These are phyloP conservation scores for Monilinia aucupariae DNA, from an alignment of 2,329 filamentous ascomycete species.

Conservation along the genomic window DNA sequence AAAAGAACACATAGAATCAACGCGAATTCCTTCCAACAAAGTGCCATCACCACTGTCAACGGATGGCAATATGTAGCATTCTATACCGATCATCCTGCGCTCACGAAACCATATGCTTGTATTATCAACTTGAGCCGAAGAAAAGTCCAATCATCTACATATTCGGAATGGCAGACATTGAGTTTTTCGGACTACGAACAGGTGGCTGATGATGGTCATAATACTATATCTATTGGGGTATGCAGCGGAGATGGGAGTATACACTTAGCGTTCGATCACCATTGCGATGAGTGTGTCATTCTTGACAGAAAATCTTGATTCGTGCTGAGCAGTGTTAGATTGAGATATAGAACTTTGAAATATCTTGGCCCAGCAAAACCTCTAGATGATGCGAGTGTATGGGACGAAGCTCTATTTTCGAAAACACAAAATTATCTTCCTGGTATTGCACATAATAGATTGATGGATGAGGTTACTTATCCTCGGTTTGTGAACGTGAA, in stretches of 20 bases:
- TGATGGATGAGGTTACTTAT: slow-evolving; percentile 28
- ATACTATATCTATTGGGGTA: slow-evolving; percentile 28
- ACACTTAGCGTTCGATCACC: slow-evolving; percentile 29
- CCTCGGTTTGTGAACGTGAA: slow-evolving; percentile 29
- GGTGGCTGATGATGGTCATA: slow-evolving; percentile 28
- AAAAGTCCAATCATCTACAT: not conserved
- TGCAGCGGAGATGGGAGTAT: slow-evolving; percentile 28
- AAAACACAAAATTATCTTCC: slow-evolving; percentile 23
- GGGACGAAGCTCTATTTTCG: slow-evolving; percentile 24
- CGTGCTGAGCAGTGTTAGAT: slow-evolving; percentile 16
- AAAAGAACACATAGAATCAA: slow-evolving; percentile 27
- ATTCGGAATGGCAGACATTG: slow-evolving; percentile 23
- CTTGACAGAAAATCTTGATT: not conserved
- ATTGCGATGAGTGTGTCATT: slow-evolving; percentile 26
- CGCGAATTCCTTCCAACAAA: slow-evolving; percentile 29
- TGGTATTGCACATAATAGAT: slow-evolving; percentile 20
- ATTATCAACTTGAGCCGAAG: slow-evolving; percentile 23
- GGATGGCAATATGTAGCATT: slow-evolving; percentile 28
- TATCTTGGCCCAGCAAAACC: not conserved
- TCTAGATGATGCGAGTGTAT: slow-evolving; percentile 8
- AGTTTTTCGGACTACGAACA: slow-evolving; percentile 28
- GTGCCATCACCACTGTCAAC: slow-evolving; percentile 25
- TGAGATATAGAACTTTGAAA: slow-evolving; percentile 25
- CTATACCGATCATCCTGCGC: slow-evolving; percentile 20
- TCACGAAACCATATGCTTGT: slow-evolving; percentile 14